These are phyloP conservation scores for Tolypocladium amazonense DNA, from an alignment of 2,329 filamentous ascomycete species.

Conservation along the genomic window DNA sequence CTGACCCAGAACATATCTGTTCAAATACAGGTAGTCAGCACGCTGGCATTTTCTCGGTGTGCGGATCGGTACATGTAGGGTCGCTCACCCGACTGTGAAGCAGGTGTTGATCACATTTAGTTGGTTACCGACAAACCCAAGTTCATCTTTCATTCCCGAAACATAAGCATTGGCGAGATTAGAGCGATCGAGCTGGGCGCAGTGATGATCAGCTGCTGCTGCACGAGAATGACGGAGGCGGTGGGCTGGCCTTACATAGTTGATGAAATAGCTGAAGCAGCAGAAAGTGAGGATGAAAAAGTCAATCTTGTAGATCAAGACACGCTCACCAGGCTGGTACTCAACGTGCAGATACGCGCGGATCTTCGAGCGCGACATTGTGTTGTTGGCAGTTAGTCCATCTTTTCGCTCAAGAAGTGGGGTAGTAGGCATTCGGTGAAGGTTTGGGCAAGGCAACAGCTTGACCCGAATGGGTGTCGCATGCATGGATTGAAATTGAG, in stretches of 20 bases:
- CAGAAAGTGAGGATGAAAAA: conserved; percentile 57
- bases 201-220: not conserved
- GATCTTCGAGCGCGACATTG: conserved; percentile 5
- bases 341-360: conserved; percentile 22
- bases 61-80: too few species aligned
- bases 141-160: conserved; percentile 35
- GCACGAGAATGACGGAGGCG: not conserved
- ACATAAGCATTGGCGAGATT: conserved; percentile 30
- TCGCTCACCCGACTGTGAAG: conserved; percentile 22
- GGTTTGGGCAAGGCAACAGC: not conserved
- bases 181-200: conserved; percentile 23
- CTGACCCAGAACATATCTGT: conserved; percentile 41
- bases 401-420: not conserved
- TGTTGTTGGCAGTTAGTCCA: not conserved
- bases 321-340: conserved; percentile 27
- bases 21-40: not conserved
- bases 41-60: not conserved
- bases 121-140: conserved; percentile 34
- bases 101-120: conserved; percentile 25
- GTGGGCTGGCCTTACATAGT: conserved; percentile 30
- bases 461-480: too few species aligned
- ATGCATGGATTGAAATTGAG: too few species aligned
- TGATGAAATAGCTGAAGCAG: conserved; percentile 46
- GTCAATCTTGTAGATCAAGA: conserved; percentile 47
- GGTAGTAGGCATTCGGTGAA: not conserved